Base-by-base conservation (phyloP, 164 flowering plant genomes). In the Aristolochia contorta region DNA sequence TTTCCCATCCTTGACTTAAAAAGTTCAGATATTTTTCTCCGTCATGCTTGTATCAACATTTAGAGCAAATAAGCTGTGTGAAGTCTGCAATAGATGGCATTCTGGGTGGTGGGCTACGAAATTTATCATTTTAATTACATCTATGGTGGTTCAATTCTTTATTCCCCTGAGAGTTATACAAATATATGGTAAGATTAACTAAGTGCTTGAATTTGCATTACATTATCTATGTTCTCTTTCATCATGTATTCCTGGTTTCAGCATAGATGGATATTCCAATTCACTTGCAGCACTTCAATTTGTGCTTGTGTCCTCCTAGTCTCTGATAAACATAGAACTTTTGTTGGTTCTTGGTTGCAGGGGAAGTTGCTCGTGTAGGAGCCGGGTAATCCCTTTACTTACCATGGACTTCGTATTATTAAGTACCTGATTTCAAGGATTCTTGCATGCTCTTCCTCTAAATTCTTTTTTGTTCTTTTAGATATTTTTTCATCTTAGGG, bases 301-400 rank as follows among this genome's bases (percentile, higher is more conserved):
- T 37, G 43, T 37, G 43, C 7, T 37, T 10, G 12, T 3, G 7
- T 37, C 43, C 43, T 37, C 43, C 43, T 37, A 10, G 30, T 5
- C 43, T 37, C 9, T 24, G 24, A 3, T 4, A 20, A 19, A 52
- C 1, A 20, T 52, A 20, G 55, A 12, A 19, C 21, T 9, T 0
- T 7, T 21, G 8, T 12, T 55, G 58, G n/a, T 55, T 32, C 33
- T 55, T 23, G 9, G 13, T 69, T 77, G 77, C 90, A 91, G 97
- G 97, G 60, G 97, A 91, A 73, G 55, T 84, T 71, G 90, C 97
- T 61, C 90, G 94, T 14, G 59, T 86, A 45, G 97, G 97, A 57
- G 97, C 96, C 64, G 97, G 97, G 97, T 91, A 80, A 75, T 56
- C 54, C 62, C 64, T 16, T 12, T 13, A n/a, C 16, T 53, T 51